Conservation (phyloP, 2,329 filamentous ascomycete species). For the Fusarium sp. region DNA sequence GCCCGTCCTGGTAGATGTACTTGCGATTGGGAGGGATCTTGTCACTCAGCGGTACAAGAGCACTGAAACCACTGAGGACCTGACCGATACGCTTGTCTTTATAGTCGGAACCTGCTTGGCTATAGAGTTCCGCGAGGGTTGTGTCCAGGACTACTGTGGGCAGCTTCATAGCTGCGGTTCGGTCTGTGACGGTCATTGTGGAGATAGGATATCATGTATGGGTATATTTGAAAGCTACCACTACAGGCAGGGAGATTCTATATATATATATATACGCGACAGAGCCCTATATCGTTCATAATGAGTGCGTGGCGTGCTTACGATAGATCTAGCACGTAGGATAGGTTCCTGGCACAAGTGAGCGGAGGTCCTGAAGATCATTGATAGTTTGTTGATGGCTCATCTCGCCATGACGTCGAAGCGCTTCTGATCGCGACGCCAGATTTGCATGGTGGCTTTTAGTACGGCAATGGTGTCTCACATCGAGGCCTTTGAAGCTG, state of each 20-base stretch:
- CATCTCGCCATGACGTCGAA: conserved; percentile 17
- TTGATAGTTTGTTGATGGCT: not conserved
- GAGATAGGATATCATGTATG: not conserved
- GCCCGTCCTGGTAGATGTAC: conserved; percentile 56
- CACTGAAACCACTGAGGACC: conserved; percentile 51
- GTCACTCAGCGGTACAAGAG: conserved; percentile 44
- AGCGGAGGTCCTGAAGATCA: not conserved
- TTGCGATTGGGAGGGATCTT: conserved; percentile 55
- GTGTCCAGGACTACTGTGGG: conserved; percentile 54
- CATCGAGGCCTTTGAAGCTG: not conserved
- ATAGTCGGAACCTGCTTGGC: conserved; percentile 41
- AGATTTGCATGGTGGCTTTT: conserved; percentile 7
- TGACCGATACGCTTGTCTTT: conserved; percentile 51
- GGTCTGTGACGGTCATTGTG: conserved; percentile 14
- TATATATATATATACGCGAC: conserved; percentile 4
- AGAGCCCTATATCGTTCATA: not conserved
- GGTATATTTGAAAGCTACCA: not conserved
- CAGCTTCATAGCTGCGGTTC: conserved; percentile 26
- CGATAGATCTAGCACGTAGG: not conserved
- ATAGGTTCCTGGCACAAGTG: not conserved
- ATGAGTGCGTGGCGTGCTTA: not conserved
- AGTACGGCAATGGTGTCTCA: conserved; percentile 3
- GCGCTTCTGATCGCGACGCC: not conserved
- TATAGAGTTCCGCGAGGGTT: conserved; percentile 56
- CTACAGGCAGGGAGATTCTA: not conserved